Conservation (phyloP, 2,329 filamentous ascomycete species). For the Hymenoscyphus occultus region DNA sequence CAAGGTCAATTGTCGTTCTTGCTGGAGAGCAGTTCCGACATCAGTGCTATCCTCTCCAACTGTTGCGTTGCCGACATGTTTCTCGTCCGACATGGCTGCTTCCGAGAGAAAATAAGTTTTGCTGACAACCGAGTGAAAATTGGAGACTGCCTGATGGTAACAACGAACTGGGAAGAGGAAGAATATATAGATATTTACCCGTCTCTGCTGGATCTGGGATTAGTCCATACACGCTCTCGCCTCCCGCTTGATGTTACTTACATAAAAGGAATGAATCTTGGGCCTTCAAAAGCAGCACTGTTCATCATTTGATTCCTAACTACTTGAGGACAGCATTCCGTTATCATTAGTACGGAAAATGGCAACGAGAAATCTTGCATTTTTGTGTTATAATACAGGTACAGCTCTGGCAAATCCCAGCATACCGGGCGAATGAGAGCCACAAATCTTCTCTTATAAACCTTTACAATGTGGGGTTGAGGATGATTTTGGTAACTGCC, state of each 20-base stretch:
- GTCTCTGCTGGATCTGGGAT: background rate
- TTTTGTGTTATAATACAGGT: too few species aligned
- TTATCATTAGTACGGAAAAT: too few species aligned
- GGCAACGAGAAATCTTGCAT: too few species aligned
- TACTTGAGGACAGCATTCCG: too few species aligned
- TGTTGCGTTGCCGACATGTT: background rate
- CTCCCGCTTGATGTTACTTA: background rate
- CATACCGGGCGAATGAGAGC: too few species aligned
- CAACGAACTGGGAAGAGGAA: background rate
- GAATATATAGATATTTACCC: slow-evolving; percentile 1
- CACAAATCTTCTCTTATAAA: too few species aligned
- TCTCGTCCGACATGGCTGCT: background rate
- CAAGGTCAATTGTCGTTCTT: slow-evolving; percentile 5
- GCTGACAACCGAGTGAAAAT: background rate
- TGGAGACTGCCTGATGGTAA: background rate
- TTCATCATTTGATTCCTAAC: background rate
- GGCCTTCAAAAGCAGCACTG: background rate
- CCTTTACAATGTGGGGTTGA: too few species aligned
- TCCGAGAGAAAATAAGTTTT: background rate
- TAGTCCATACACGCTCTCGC: background rate
- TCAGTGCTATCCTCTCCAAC: background rate
- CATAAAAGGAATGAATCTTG: background rate
- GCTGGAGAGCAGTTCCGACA: background rate
- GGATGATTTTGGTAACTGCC: too few species aligned
- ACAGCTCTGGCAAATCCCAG: too few species aligned